A percentile compares a stretch with the other conserved stretches of the same genome.
phyloP scores from a whole-genome alignment of 345 rosid species.

The Hibiscus tridactylites region DNA sequence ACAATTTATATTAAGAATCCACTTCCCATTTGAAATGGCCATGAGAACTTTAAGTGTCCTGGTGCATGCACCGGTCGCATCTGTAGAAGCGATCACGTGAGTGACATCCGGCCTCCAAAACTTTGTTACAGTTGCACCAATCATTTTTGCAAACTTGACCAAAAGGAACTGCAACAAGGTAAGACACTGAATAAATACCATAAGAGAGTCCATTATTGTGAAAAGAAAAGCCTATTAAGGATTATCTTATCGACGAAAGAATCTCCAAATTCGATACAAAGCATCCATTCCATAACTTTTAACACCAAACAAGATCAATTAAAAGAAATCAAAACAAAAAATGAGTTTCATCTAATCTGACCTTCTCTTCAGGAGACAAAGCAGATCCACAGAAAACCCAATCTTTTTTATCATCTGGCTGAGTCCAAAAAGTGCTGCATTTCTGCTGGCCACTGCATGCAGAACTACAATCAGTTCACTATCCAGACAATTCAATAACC shows the following conservation, averaged over 20 bases:
- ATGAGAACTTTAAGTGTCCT: slow-evolving; percentile 80
- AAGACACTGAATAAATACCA: background rate
- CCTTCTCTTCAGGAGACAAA: slow-evolving; percentile 73
- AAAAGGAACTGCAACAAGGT: slow-evolving; percentile 37
- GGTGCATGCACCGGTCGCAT: slow-evolving; percentile 60
- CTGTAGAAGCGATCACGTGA: slow-evolving; percentile 76
- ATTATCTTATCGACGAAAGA: background rate
- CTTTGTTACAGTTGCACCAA: slow-evolving; percentile 53
- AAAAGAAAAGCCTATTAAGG: background rate
- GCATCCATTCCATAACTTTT: background rate
- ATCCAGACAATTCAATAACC: background rate
- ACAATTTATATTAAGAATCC: slow-evolving; percentile 75
- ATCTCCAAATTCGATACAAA: background rate
- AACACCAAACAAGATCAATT: background rate
- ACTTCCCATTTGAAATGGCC: slow-evolving; percentile 72
- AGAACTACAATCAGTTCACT: background rate
- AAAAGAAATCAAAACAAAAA: background rate
- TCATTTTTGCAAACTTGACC: slow-evolving; percentile 43
- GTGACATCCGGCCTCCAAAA: slow-evolving; percentile 74
- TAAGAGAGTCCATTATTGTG: background rate
- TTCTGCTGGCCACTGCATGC: slow-evolving; percentile 35
- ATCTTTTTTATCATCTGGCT: slow-evolving; percentile 22
- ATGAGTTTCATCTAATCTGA: slow-evolving; percentile 20
- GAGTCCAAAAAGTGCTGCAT: slow-evolving; percentile 20
- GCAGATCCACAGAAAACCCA: slow-evolving; percentile 86